Base-by-base conservation (phyloP, 2,329 filamentous ascomycete genomes). In the Colletotrichum tropicale region DNA sequence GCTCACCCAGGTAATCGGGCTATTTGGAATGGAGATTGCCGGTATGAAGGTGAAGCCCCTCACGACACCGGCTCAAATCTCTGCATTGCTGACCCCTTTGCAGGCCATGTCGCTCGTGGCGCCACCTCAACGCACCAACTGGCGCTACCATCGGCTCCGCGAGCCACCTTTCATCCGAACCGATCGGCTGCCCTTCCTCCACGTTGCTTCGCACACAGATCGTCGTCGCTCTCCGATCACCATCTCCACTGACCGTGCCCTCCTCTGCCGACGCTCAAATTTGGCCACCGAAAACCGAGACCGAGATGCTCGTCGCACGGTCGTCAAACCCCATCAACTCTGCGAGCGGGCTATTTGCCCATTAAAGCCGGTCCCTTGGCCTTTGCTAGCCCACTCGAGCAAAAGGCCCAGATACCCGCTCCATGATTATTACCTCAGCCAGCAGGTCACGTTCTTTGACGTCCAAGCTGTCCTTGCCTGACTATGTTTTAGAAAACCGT, bases 401-500 rank as follows among this genome's bases (percentile, higher is more conserved):
- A 32, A 13, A 26, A 6, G 24, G 28, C 58, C 56, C 2, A n/a
- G 16, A 28, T n/a, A 24, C 55, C 34, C 18, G 16, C 18, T 18
- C 26, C 38, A 8, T 32, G 2, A 2, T 3, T 32, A 21, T 13
- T 34, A 38, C 32, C 55, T 34, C 21, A 32, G 32, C 34, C 30
- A 26, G 21, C 15, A 64, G 66, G 18, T 38, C 12, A 30, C 32
- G 16, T 48, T 67, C 62, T 67, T 75, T 66, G 62, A 64, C 69
- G 28, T 52, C 36, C 28, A 62, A 58, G 62, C 15, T 34, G 48
- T 34, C 61, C 34, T 8, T 72, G 26, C 32, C 70, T 75, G 34
- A 68, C 28, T 52, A 13, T 64, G 73, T 75, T 73, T 75, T 30
- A 60, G 43, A 69, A 69, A 73, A 12, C 34, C 73, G 64, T 75